Evolutionary conservation across 768 basidiomycete genomes (phyloP).

Genomic region (Lactifluus hygrophoroides): DNA sequence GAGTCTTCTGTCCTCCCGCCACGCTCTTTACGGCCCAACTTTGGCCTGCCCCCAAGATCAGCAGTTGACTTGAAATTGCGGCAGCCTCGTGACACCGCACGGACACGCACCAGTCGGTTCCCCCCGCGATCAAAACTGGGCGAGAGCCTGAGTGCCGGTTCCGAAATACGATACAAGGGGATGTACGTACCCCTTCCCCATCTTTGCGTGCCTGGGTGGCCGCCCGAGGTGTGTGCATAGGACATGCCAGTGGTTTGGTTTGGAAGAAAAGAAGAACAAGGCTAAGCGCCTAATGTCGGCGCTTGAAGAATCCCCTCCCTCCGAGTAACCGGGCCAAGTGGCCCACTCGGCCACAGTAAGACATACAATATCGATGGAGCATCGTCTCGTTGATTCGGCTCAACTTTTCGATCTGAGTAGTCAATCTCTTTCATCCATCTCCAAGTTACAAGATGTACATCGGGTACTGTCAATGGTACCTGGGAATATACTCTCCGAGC

Average conservation of each 20-base stretch:
- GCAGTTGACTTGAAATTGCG: constrained; percentile 12
- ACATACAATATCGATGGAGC: too few species aligned
- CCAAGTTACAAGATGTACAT: neutral
- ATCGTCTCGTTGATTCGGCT: constrained; percentile 6
- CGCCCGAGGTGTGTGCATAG: constrained; percentile 8
- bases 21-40: constrained; percentile 19
- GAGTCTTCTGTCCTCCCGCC: constrained; percentile 18
- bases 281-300: constrained; percentile 7
- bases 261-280: constrained; percentile 14
- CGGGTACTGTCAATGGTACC: neutral
- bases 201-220: constrained; percentile 17
- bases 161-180: constrained; percentile 1
- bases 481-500: constrained; percentile 2
- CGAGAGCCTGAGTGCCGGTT: constrained; percentile 17
- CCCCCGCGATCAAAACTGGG: constrained; percentile 75
- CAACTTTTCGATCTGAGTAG: constrained; percentile 6
- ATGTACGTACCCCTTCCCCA: constrained; percentile 18
- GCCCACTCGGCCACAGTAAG: neutral
- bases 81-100: constrained; percentile 15
- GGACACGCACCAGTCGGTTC: constrained; percentile 71
- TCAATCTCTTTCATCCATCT: constrained; percentile 3
- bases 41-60: constrained; percentile 4
- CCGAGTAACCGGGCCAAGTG: neutral
- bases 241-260: constrained; percentile 17
- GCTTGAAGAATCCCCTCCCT: neutral